Evolutionary conservation across 2,329 filamentous ascomycete genomes (phyloP), one percentile per base, ranked within the genome.

Genomic region (Rhinocladiella similis): DNA sequence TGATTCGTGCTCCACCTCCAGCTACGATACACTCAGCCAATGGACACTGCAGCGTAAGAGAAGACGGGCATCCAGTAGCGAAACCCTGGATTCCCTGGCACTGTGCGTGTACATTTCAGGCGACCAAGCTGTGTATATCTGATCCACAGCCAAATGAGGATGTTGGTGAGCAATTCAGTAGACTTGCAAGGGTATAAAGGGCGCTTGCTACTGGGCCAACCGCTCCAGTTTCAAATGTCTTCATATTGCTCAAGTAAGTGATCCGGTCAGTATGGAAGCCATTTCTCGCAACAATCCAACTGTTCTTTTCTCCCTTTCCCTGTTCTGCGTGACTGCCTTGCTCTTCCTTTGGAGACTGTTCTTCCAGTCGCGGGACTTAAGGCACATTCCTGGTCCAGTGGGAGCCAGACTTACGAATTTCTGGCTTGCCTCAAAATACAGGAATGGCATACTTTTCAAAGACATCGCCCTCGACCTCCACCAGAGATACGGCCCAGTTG

Each of bases 381-480:
- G 52, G 18, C 53, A 57, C n/a, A 41, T 59, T 47, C 89, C 90
- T 0, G 89, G 89, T 0, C 89, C 86, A 0, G 77, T 85, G 56
- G 65, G 89, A 36, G 90, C 89, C 19, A 86, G 74, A 2, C 77
- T 82, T 50, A 89, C 86, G n/a, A 83, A 92, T 67, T 85, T 84
- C 79, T 93, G 89, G 88, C 80, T 89, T 16, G 82, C 90, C 19
- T 16, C 25, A 16, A 52, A 55, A 20, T 50, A 25, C 43, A 55
- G 51, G 55, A 45, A 22, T 9, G 51, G 42, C 18, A 19, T 29
- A 10, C 22, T 25, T 29, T 48, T 46, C 33, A 54, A 4, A 36
- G 42, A 43, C 10, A 47, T 59, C 35, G 27, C 52, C 19, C 38
- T 33, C 3, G 53, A 53, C n/a, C 43, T 59, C 4, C 53, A 60